Conservation (phyloP, 2,329 filamentous ascomycete genomes). For the Coniochaeta prunicola region DNA sequence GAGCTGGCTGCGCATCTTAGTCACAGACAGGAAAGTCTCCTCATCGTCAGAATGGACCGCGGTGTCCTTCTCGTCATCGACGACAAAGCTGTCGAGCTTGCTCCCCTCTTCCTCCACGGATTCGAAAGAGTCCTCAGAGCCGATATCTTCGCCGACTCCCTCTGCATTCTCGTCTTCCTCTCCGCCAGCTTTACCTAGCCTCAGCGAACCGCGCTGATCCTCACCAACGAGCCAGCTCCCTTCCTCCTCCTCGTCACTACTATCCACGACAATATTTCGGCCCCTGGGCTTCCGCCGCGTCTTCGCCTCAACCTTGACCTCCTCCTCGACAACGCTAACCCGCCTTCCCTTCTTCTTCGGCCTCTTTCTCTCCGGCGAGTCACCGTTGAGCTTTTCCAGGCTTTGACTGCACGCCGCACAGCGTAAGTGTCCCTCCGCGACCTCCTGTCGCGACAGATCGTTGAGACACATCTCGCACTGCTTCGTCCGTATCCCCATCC, state of each 20-base stretch:
- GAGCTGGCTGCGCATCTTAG: slow-evolving; percentile 25
- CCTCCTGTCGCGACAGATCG: slow-evolving; percentile 52
- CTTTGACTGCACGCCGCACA: slow-evolving; percentile 74
- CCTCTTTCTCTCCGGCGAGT: slow-evolving; percentile 31
- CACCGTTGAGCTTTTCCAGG: slow-evolving; percentile 54
- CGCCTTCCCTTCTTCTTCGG: slow-evolving; percentile 25
- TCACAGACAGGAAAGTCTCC: slow-evolving; percentile 28
- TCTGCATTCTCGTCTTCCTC: slow-evolving; percentile 84
- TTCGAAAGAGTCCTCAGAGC: slow-evolving; percentile 58
- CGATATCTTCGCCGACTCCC: slow-evolving; percentile 74
- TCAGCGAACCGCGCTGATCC: slow-evolving; percentile 50
- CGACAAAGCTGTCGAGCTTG: slow-evolving; percentile 48
- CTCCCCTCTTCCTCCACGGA: slow-evolving; percentile 46
- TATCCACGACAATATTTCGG: slow-evolving; percentile 54
- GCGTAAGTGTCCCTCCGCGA: slow-evolving; percentile 25
- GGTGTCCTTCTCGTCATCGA: slow-evolving; percentile 32
- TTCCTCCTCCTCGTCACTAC: slow-evolving; percentile 60
- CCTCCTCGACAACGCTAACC: slow-evolving; percentile 23
- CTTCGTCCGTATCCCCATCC: slow-evolving; percentile 69
- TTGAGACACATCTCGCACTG: slow-evolving; percentile 79
- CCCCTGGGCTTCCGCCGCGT: slow-evolving; percentile 33
- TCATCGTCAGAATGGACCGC: slow-evolving; percentile 11
- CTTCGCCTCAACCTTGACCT: slow-evolving; percentile 23
- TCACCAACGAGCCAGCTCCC: slow-evolving; percentile 76
- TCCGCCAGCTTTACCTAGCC: slow-evolving; percentile 73